Percentiles rank a stretch among this genome's conserved stretches.
Conservation (phyloP, 2,329 filamentous ascomycete species). For the Aspergillus terreus region DNA sequence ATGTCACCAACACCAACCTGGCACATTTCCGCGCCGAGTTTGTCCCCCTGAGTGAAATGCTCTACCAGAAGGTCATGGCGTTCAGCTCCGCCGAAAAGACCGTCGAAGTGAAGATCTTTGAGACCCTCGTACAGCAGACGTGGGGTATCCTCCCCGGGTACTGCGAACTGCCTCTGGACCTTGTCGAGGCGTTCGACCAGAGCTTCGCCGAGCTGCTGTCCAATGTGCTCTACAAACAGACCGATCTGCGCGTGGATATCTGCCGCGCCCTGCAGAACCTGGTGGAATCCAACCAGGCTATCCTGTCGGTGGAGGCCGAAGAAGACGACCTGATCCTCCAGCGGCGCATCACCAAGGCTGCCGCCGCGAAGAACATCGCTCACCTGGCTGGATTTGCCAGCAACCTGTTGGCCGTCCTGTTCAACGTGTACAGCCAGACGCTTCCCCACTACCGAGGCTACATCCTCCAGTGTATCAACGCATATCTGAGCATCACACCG, state of each 20-base stretch:
- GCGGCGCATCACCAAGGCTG: conserved; percentile 69
- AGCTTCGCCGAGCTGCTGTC: conserved; percentile 83
- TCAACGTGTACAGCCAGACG: conserved; percentile 98
- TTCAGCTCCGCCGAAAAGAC: conserved; percentile 81
- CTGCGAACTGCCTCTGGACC: conserved; percentile 84
- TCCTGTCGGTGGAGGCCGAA: conserved; percentile 65
- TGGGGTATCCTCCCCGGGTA: conserved; percentile 94
- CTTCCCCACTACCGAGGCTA: conserved; percentile 86
- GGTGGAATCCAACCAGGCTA: conserved; percentile 86
- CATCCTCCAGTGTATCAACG: conserved; percentile 91
- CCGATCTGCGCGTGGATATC: conserved; percentile 79
- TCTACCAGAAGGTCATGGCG: conserved; percentile 85
- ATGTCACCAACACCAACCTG: conserved; percentile 82
- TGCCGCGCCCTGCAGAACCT: conserved; percentile 82
- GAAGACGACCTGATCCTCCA: conserved; percentile 73
- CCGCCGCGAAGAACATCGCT: conserved; percentile 75
- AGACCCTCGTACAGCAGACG: conserved; percentile 91
- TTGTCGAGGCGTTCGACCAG: conserved; percentile 75
- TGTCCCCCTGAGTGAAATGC: conserved; percentile 80
- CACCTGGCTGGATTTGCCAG: conserved; percentile 75
- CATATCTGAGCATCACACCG: conserved; percentile 85
- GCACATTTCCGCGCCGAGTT: conserved; percentile 82
- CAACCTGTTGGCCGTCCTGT: conserved; percentile 92
- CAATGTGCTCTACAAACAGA: conserved; percentile 88
- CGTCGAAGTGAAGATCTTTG: conserved; percentile 95